Evolutionary conservation across 768 basidiomycete species (phyloP), one percentile per base, ranked within the genome.

Genomic region (Tricholoma bakamatsutake): DNA sequence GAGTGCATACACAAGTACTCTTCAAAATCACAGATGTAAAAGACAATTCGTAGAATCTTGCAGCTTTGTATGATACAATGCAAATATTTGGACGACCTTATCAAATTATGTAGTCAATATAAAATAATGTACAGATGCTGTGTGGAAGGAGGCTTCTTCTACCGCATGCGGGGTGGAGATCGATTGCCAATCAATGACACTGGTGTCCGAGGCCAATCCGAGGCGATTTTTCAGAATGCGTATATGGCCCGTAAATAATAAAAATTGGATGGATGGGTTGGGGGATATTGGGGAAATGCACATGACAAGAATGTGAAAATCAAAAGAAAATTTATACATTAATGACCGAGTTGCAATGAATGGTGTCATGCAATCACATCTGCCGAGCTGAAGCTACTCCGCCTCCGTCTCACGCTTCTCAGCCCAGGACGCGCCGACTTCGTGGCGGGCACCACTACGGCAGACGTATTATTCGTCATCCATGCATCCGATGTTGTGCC

Each of bases 1-100:
- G 81, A 96, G 69, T 95, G 93, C 65, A 80, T 93, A 48, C 90
- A 88, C 64, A 91, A 85, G 65, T 90, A 92, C 66, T 93, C 91
- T 2, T 66, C 72, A 42, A 31, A 24, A 48, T 10, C n/a, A 27
- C 28, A 48, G 37, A 4, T 6, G 9, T 27, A 15, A 24, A 31
- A 28, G 9, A 18, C 10, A 18, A 33, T 31, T 17, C 34, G 37
- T 24, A 50, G 35, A 33, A 37, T 30, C 49, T 40, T 9, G 40
- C 27, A 27, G 8, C 17, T 13, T 53, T 39, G 24, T 31, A 31
- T 37, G 47, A 52, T 50, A 35, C 49, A 50, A 18, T 50, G 31
- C 30, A 35, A 37, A 52, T 30, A 52, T 37, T 24, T 30, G 18
- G 18, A 42, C 15, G 52, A 43, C 31, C 42, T 43, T 35, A 11